phyloP scores from a whole-genome alignment of 2,329 filamentous ascomycete species.

The Monosporascus sp. region DNA sequence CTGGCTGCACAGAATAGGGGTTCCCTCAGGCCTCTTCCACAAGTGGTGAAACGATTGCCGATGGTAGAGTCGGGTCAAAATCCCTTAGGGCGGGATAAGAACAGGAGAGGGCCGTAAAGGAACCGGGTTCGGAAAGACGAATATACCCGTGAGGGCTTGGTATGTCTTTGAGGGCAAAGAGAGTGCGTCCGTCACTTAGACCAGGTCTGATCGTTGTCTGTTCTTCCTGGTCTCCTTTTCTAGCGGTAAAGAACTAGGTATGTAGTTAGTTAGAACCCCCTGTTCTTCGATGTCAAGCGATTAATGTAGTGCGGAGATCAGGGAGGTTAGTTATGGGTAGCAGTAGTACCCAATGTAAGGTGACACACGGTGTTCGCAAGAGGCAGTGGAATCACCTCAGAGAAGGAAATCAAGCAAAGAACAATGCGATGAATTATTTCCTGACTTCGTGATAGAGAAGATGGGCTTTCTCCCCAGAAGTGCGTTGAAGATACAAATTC shows the following conservation, averaged over 20 bases:
- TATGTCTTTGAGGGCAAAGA: not conserved
- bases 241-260: not conserved
- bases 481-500: not conserved
- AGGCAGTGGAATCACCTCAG: not conserved
- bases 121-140: not conserved
- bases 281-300: not conserved
- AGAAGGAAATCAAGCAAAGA: not conserved
- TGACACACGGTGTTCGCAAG: not conserved
- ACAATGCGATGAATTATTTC: not conserved
- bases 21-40: not conserved
- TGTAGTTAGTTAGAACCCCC: not conserved
- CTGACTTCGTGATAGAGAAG: not conserved
- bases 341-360: not conserved
- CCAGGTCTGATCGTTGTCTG: not conserved
- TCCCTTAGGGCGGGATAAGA: not conserved
- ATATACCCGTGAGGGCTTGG: not conserved
- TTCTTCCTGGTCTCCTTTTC: not conserved
- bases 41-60: not conserved
- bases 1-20: constrained; percentile 16
- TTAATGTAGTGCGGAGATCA: not conserved
- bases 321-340: not conserved
- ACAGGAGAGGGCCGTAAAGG: not conserved
- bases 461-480: not conserved
- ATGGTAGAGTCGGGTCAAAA: not conserved
- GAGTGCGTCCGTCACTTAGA: not conserved